Conservation (phyloP, 2,329 filamentous ascomycete species). For the Aurifilum marmelostoma region DNA sequence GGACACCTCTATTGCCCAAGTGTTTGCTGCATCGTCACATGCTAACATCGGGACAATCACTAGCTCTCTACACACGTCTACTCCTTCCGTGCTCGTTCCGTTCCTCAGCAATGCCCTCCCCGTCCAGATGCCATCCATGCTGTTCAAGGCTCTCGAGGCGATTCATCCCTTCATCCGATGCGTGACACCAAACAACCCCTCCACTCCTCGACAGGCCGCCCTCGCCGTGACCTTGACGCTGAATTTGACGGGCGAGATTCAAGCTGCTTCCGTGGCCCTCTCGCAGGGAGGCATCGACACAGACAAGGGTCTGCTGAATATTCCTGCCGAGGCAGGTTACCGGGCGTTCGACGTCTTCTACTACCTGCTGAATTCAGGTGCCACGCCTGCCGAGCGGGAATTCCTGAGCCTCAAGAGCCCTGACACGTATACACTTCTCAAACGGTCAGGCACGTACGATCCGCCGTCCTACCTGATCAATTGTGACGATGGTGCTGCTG, state of each 20-base stretch:
- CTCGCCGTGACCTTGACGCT: conserved; percentile 82
- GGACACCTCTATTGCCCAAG: no score
- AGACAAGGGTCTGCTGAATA: conserved; percentile 73
- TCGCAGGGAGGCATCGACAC: conserved; percentile 91
- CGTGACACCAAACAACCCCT: conserved; percentile 88
- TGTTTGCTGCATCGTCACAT: not conserved
- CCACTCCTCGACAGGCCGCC: conserved; percentile 76
- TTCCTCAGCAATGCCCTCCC: conserved; percentile 78
- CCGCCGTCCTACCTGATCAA: conserved; percentile 89
- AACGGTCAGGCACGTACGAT: conserved; percentile 81
- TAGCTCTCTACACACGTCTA: conserved; percentile 86
- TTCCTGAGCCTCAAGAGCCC: conserved; percentile 80
- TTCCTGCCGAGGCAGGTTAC: conserved; percentile 79
- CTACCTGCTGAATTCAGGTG: conserved; percentile 90
- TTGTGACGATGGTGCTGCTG: conserved; percentile 87
- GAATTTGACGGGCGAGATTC: conserved; percentile 77
- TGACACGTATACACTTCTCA: conserved; percentile 76
- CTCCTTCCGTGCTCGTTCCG: conserved; percentile 80
- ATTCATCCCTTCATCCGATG: conserved; percentile 85
- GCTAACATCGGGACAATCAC: conserved; percentile 28
- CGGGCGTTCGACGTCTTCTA: conserved; percentile 98
- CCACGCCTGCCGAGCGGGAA: conserved; percentile 85
- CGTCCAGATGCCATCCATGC: conserved; percentile 71
- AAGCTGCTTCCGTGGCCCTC: conserved; percentile 73
- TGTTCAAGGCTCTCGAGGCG: conserved; percentile 79